A percentile compares a stretch with the other conserved stretches of the same genome.
These are phyloP conservation scores for Niveomyces coronatus DNA, from an alignment of 2,329 filamentous ascomycete species.

Conservation along the genomic window DNA sequence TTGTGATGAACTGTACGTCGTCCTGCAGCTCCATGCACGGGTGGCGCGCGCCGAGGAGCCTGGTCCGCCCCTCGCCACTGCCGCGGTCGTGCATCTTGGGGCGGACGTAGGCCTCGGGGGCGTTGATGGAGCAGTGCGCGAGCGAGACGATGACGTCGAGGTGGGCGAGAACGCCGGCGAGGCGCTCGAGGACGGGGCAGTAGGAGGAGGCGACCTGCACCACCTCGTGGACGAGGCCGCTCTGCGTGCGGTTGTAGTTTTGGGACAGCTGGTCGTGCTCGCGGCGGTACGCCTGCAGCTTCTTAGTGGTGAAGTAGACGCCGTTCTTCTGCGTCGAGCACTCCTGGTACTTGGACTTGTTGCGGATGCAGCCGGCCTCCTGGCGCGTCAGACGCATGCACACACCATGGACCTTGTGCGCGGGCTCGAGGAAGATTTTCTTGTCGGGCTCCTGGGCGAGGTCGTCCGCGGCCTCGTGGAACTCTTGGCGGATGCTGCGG, in stretches of 20 bases:
- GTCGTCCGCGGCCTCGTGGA: conserved; percentile 64
- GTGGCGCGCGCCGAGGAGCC: conserved; percentile 87
- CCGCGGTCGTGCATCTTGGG: conserved; percentile 86
- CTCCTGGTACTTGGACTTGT: conserved; percentile 82
- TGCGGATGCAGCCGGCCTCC: conserved; percentile 87
- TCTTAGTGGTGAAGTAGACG: conserved; percentile 90
- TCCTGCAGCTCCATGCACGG: conserved; percentile 99
- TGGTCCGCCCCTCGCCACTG: conserved; percentile 59
- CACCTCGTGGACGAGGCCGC: conserved; percentile 82
- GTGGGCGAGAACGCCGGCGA: conserved; percentile 82
- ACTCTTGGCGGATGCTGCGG: conserved; percentile 74
- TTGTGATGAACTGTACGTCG: conserved; percentile 96
- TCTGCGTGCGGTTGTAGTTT: conserved; percentile 92
- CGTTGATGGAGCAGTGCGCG: conserved; percentile 86
- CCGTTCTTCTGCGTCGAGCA: conserved; percentile 98
- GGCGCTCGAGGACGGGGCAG: conserved; percentile 79
- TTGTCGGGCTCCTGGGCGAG: conserved; percentile 91
- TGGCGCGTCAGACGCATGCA: conserved; percentile 88
- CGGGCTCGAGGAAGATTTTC: conserved; percentile 87
- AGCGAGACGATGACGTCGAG: conserved; percentile 92
- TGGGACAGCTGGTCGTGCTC: conserved; percentile 91
- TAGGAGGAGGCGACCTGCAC: conserved; percentile 91
- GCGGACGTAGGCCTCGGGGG: conserved; percentile 81
- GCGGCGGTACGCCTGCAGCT: conserved; percentile 67
- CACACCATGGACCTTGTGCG: conserved; percentile 91